Percentiles rank a stretch among this genome's conserved stretches.
Conservation (phyloP, 768 basidiomycete species). For the Hypholoma sublateritium region DNA sequence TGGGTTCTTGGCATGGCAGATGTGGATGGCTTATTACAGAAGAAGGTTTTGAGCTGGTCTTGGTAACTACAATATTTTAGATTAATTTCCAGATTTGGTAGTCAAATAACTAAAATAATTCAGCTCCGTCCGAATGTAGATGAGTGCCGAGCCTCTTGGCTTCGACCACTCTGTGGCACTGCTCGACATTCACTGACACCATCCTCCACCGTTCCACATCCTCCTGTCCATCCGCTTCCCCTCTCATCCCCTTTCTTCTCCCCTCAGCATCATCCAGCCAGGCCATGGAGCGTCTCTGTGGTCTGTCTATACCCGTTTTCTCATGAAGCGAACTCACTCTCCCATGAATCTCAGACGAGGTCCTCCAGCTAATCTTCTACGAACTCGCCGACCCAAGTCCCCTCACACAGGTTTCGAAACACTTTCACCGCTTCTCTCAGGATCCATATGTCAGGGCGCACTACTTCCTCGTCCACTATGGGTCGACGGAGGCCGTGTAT, state of each 20-base stretch:
- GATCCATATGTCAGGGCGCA: constrained; percentile 76
- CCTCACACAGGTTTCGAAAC: constrained; percentile 57
- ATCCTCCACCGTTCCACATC: constrained; percentile 4
- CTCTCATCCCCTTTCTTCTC: constrained; percentile 9
- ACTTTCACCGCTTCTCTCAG: constrained; percentile 60
- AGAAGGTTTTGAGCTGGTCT: constrained; percentile 32
- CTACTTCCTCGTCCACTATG: constrained; percentile 77
- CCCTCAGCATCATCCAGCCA: constrained; percentile 7
- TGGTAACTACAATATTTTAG: constrained; percentile 21
- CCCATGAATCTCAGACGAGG: constrained; percentile 44
- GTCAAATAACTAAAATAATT: constrained; percentile 44
- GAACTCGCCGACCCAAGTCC: constrained; percentile 65
- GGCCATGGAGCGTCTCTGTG: constrained; percentile 66
- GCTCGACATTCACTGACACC: constrained; percentile 19
- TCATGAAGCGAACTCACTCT: constrained; percentile 11
- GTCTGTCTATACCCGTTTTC: constrained; percentile 38
- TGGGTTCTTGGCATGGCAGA: constrained; percentile 77
- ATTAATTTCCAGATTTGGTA: constrained; percentile 30
- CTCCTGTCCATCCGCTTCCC: constrained; percentile 11
- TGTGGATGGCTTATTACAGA: constrained; percentile 48
- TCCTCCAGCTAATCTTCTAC: constrained; percentile 73
- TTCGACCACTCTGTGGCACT: constrained; percentile 25
- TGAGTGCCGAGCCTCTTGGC: constrained; percentile 23
- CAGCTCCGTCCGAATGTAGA: constrained; percentile 44
- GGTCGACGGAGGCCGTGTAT: constrained; percentile 67